Base-by-base conservation (phyloP, 164 flowering plant genomes). In the Stephania yunnanensis region DNA sequence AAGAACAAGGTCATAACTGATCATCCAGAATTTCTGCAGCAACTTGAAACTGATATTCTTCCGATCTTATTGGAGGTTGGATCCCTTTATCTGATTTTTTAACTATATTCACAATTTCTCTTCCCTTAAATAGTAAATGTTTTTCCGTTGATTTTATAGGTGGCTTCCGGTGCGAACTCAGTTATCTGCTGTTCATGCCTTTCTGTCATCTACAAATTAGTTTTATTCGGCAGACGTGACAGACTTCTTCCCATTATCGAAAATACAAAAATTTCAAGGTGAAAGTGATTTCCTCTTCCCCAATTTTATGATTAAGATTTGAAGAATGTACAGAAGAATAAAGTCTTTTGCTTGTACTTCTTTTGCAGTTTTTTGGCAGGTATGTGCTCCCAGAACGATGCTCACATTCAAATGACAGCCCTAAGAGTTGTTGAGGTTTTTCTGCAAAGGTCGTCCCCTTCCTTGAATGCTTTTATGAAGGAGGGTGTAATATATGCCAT, bases 401-500 rank as follows among this genome's bases (percentile, higher is more conserved):
- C 74, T 44, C 99, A 96, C 79, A 81, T 94, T 64, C 80, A 88
- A 73, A 69, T 84, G 44, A 74, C 89, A 76, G 95, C 91, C 69
- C 85, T 96, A 48, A 86, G 85, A 77, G 90, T 89, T 79, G 81
- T 85, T 66, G 89, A 92, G 71, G 78, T 82, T 22, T 50, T 89
- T 68, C 84, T 96, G 79, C 85, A 86, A 75, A 89, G 89, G 80
- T 87, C 79, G 76, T 82, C 90, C 45, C 58, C 72, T 69, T 87
- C 85, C 81, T 73, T 87, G 78, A 80, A 79, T 25, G 82, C 95
- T 73, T 94, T 96, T 76, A 71, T 87, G 1, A 96, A 92, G 81
- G 99, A 94, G 83, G 99, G 99, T 79, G 94, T 92, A 75, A 80
- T 90, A 75, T 91, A 87, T 82, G 88, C 97, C 55, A 80, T 96